Percentiles rank a stretch among this genome's conserved stretches.
Conservation (phyloP, 108 stramenopile species). For the Hondaea fermentalgiana region DNA sequence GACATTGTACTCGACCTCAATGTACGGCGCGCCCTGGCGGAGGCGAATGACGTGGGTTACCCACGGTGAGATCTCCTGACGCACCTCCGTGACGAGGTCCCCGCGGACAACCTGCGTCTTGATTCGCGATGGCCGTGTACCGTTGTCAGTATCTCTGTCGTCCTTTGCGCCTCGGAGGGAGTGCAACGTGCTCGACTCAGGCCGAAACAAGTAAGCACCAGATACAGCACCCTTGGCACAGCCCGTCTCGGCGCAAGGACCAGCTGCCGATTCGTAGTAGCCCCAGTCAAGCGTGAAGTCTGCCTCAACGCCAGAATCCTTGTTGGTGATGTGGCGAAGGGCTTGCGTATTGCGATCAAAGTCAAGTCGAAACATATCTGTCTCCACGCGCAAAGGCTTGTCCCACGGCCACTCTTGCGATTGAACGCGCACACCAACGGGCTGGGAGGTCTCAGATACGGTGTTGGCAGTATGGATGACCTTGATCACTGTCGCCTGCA, state of each 20-base stretch:
- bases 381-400: neutral
- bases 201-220: conserved; percentile 93
- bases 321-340: neutral
- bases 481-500: neutral
- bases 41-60: conserved; percentile 71
- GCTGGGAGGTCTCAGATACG: too few relatives aligned
- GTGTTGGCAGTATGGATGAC: neutral
- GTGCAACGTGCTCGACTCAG: conserved; percentile 34
- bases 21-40: conserved; percentile 45
- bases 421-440: too few relatives aligned
- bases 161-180: neutral
- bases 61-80: conserved; percentile 66
- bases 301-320: neutral
- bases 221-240: conserved; percentile 22
- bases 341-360: neutral
- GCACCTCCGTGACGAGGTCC: conserved; percentile 60
- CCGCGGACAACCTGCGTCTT: conserved; percentile 1
- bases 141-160: too few relatives aligned
- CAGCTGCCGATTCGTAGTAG: neutral
- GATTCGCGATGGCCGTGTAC: neutral
- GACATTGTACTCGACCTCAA: conserved; percentile 80
- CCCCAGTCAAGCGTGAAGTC: neutral
- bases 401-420: neutral
- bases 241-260: neutral
- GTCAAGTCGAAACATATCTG: neutral